phyloP scores from a whole-genome alignment of 768 basidiomycete genomes.

The Collybia sordida region DNA sequence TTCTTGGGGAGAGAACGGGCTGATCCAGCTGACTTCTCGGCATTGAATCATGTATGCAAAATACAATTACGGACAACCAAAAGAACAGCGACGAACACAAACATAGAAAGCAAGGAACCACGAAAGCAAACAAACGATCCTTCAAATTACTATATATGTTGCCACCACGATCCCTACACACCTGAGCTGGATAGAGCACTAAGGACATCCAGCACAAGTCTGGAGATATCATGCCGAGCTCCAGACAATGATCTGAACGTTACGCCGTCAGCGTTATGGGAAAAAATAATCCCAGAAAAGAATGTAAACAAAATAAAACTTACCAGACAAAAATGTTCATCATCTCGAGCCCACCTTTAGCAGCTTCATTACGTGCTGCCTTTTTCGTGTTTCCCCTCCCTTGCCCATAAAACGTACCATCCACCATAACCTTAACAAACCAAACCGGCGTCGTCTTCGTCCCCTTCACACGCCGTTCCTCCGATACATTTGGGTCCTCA shows the following conservation, averaged over 20 bases:
- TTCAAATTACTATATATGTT: neutral
- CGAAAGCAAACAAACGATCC: neutral
- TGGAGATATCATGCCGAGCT: conserved; percentile 49
- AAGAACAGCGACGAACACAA: neutral
- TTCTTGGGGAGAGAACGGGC: too few species aligned
- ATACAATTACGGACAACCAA: neutral
- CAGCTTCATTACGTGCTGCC: conserved; percentile 78
- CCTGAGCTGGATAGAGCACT: conserved; percentile 42
- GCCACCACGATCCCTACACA: conserved; percentile 60
- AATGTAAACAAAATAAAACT: conserved; percentile 24
- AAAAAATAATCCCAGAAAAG: neutral
- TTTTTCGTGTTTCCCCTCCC: conserved; percentile 79
- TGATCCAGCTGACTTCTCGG: too few species aligned
- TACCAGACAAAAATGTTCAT: conserved; percentile 58
- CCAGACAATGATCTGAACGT: conserved; percentile 4
- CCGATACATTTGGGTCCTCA: conserved; percentile 18
- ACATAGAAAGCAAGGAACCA: neutral
- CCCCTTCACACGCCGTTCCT: conserved; percentile 31
- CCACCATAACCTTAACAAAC: conserved; percentile 64
- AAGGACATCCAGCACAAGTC: conserved; percentile 50
- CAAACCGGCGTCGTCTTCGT: conserved; percentile 76
- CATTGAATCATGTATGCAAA: too few species aligned
- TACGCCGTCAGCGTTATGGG: neutral
- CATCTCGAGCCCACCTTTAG: conserved; percentile 65
- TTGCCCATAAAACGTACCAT: conserved; percentile 55